Conservation (phyloP, 176 grass and related monocot genomes). For the Eremochloa ophiuroides region DNA sequence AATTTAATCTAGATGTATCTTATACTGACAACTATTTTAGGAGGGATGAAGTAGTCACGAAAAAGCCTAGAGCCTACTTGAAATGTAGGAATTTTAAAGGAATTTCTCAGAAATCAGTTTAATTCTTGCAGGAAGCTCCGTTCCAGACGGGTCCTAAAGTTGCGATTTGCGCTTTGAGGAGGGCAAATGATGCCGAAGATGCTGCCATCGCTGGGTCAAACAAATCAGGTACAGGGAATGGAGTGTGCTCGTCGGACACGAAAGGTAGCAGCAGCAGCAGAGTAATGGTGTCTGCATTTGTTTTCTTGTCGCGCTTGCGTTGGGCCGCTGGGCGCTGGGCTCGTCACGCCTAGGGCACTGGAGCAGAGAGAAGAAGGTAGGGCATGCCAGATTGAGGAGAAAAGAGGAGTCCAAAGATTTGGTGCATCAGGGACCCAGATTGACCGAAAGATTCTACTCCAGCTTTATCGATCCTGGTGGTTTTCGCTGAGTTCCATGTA, state of each 20-base stretch:
- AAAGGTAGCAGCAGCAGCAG: conserved; percentile 12
- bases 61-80: no score
- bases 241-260: not conserved
- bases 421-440: conserved; percentile 19
- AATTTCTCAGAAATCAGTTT: no score
- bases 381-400: no score
- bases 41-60: no score
- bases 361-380: no score
- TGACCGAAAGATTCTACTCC: conserved; percentile 18
- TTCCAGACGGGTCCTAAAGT: no score
- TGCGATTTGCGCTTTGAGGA: not conserved
- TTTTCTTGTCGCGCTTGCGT: not conserved
- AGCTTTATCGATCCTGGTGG: conserved; percentile 23
- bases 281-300: conserved; percentile 27
- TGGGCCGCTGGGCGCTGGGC: not conserved
- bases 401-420: conserved; percentile 24
- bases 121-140: no score
- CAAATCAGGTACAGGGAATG: not conserved
- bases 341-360: not conserved
- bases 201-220: conserved; percentile 17
- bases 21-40: no score
- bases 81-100: no score
- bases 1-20: no score
- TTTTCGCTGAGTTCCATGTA: not conserved
- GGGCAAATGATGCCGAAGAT: not conserved